Base-by-base conservation (phyloP, 352 stramenopile species). In the Phytophthora syringae region DNA sequence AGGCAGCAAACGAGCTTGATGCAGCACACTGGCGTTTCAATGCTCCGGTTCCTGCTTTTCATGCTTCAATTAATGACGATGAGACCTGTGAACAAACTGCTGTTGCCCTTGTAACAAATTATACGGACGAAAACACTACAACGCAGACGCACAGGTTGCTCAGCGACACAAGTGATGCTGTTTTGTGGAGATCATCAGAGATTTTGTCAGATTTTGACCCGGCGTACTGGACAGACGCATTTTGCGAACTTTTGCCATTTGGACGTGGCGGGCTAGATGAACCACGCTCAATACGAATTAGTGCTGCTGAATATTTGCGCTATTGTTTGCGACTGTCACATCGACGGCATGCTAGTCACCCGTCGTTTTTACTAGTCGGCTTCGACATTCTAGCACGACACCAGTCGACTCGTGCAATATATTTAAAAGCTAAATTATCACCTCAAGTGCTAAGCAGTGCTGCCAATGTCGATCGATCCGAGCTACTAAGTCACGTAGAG, bases 321-420 rank as follows among this genome's bases (percentile, higher is more conserved):
- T 51, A 51, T 21, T 60, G 52, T 16, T 40, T 51, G 18, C 42
- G 37, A 3, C 32, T 60, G 3, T 60, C 52, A 16, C 37, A 28
- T 36, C 21, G 52, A 39, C 22, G 37, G 13, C 25, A 60, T 28
- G 37, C 9, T 10, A n/a, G 20, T n/a, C 52, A 60, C 20, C 37
- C 22, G 27, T 60, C 37, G 27, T 60, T 60, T 51, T 42, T 60
- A 27, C 21, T 60, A 18, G 52, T 60, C 20, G 52, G 24, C 4
- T 60, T 60, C 27, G 39, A 60, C 20, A 24, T 51, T 11, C 24
- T 60, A 7, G 52, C 39, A 6, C 42, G 52, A 15, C 52, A 60
- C 37, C 22, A 51, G 7, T 13, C 52, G 20, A 43, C 32, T 12
- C 37, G 34, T 22, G 49, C 49, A 12, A 32, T 56, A 7, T 47